Conservation (phyloP, 768 basidiomycete species). For the Calocybe gangraenosa region DNA sequence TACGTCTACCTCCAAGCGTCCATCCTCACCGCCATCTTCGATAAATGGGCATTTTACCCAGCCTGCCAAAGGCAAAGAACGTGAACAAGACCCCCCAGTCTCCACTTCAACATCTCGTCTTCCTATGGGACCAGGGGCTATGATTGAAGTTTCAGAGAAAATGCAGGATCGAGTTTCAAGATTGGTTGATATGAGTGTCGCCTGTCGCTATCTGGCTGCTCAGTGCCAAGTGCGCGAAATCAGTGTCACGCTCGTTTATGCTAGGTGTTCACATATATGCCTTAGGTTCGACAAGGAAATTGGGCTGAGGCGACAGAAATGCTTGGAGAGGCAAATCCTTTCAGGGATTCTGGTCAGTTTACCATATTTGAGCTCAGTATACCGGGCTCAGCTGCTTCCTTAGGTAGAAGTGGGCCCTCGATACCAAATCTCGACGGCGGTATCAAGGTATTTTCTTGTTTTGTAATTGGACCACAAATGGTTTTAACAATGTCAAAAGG, state of each 20-base stretch:
- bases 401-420: constrained; percentile 63
- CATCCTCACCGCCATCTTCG: constrained; percentile 27
- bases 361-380: not conserved
- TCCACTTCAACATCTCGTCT: constrained; percentile 44
- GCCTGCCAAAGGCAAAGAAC: constrained; percentile 57
- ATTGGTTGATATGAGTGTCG: constrained; percentile 90
- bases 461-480: not conserved
- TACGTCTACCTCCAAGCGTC: constrained; percentile 39
- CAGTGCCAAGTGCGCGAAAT: constrained; percentile 72
- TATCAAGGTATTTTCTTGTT: constrained; percentile 65
- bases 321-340: constrained; percentile 91
- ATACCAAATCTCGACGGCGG: constrained; percentile 86
- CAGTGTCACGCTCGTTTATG: not conserved
- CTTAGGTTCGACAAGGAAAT: constrained; percentile 78
- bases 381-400: constrained; percentile 3
- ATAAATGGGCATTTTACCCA: constrained; percentile 38
- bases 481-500: constrained; percentile 41
- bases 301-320: constrained; percentile 91
- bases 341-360: constrained; percentile 57
- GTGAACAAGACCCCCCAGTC: constrained; percentile 41
- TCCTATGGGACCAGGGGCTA: constrained; percentile 67
- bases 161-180: constrained; percentile 65
- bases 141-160: constrained; percentile 65
- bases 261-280: constrained; percentile 12
- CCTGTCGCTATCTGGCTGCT: constrained; percentile 94